phyloP scores from a whole-genome alignment of 805 yeast genomes.

The Yarrowia sp. region DNA sequence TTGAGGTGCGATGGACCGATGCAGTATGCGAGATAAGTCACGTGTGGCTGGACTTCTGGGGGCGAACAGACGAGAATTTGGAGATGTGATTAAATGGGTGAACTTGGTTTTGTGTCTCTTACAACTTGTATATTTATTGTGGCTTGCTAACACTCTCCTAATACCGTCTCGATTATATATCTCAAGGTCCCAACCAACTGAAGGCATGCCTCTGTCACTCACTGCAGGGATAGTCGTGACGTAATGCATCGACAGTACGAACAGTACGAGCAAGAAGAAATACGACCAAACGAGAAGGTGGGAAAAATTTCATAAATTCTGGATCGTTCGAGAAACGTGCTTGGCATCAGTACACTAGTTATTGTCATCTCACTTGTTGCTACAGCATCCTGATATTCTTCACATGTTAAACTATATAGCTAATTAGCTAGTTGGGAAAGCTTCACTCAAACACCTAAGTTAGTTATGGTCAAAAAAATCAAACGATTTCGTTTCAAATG shows the following conservation, averaged over 20 bases:
- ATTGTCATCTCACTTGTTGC: too few relatives aligned
- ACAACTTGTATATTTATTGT: too few relatives aligned
- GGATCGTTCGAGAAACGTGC: too few relatives aligned
- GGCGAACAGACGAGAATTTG: too few relatives aligned
- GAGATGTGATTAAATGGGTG: not conserved
- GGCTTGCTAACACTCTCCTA: not conserved
- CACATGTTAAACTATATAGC: too few relatives aligned
- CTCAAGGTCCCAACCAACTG: not conserved
- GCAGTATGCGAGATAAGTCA: conserved; percentile 26
- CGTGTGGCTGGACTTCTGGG: not conserved
- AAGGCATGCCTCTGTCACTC: too few relatives aligned
- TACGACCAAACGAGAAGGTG: too few relatives aligned
- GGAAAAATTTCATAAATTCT: too few relatives aligned
- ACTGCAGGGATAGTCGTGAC: not conserved
- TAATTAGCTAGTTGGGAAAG: too few relatives aligned
- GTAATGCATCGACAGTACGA: not conserved
- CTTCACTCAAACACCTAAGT: not conserved
- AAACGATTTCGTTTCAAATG: not conserved
- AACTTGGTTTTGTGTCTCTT: not conserved
- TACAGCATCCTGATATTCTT: too few relatives aligned
- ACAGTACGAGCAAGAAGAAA: not conserved
- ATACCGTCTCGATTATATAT: not conserved
- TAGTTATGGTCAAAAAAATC: not conserved
- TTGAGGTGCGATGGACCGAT: conserved; percentile 4
- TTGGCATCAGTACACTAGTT: too few relatives aligned